Evolutionary conservation across 257 asterid genomes (phyloP).

Genomic region (Rehmannia glutinosa): DNA sequence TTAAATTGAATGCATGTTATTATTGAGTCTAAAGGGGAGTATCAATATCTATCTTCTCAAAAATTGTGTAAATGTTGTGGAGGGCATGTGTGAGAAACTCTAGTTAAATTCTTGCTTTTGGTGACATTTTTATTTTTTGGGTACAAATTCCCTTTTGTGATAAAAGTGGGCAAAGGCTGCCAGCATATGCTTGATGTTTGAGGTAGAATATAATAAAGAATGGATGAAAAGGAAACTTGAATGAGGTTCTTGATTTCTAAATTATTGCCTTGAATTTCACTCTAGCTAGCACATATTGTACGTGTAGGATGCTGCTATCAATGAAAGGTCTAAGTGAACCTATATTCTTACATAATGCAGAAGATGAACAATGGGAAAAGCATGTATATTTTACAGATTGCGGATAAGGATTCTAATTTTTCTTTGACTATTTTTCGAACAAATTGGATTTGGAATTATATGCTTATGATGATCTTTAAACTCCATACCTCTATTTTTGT

Average conservation of each 20-base stretch:
- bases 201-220: constrained; percentile 15
- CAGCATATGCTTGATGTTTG: constrained; percentile 22
- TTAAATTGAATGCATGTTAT: background rate
- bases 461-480: no score
- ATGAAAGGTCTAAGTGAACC: background rate
- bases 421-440: background rate
- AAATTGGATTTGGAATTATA: no score
- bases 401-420: constrained; percentile 19
- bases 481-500: no score
- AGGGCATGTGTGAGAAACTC: constrained; percentile 29
- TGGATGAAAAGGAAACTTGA: background rate
- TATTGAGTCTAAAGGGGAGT: background rate
- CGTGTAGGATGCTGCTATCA: background rate
- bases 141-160: constrained; percentile 25
- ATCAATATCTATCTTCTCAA: constrained; percentile 24
- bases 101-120: constrained; percentile 19
- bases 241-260: background rate
- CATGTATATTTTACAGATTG: background rate
- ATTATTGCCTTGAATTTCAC: constrained; percentile 1
- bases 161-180: constrained; percentile 32
- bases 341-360: background rate
- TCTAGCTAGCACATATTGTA: background rate
- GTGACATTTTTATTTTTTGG: background rate
- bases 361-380: constrained; percentile 5
- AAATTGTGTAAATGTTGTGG: constrained; percentile 31